A percentile compares a stretch with the other conserved stretches of the same genome.
These are phyloP conservation scores for Plectranthus barbatus DNA, from an alignment of 257 asterid species.

Conservation along the genomic window DNA sequence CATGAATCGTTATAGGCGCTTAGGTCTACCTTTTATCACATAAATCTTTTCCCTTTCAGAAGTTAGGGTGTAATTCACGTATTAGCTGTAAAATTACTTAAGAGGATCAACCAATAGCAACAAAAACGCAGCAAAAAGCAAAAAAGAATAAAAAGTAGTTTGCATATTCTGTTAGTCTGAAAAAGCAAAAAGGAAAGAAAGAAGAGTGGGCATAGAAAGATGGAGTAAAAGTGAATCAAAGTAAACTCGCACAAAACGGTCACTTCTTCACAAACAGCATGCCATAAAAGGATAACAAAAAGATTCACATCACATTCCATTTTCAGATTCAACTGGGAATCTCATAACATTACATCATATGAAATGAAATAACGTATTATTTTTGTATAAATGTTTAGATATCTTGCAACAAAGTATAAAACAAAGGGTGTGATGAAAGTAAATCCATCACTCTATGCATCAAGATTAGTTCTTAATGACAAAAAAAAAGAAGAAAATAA, in stretches of 20 bases:
- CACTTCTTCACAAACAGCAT: constrained; percentile 27
- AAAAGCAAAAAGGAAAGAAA: constrained; percentile 9
- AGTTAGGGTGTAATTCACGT: too few relatives aligned
- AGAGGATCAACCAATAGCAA: neutral
- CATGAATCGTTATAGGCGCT: too few relatives aligned
- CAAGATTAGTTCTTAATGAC: too few relatives aligned
- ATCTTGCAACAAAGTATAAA: neutral
- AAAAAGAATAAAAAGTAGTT: neutral
- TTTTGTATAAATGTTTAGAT: too few relatives aligned
- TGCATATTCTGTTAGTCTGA: constrained; percentile 14
- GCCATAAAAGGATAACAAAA: constrained; percentile 16
- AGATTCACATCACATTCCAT: neutral
- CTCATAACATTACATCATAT: neutral
- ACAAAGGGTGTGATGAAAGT: too few relatives aligned
- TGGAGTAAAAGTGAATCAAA: constrained; percentile 23
- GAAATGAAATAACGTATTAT: too few relatives aligned
- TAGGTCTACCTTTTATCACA: too few relatives aligned
- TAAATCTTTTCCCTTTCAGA: too few relatives aligned
- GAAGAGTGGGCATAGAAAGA: constrained; percentile 5
- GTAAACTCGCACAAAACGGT: constrained; percentile 22
- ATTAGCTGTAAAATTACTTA: too few relatives aligned
- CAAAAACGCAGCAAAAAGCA: neutral
- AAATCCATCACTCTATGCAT: too few relatives aligned
- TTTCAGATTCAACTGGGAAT: too few relatives aligned
- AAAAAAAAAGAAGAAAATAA: too few relatives aligned